Evolutionary conservation across 139 green algal genomes (phyloP), one percentile per base, ranked within the genome.

Genomic region (Chlorella sp.): DNA sequence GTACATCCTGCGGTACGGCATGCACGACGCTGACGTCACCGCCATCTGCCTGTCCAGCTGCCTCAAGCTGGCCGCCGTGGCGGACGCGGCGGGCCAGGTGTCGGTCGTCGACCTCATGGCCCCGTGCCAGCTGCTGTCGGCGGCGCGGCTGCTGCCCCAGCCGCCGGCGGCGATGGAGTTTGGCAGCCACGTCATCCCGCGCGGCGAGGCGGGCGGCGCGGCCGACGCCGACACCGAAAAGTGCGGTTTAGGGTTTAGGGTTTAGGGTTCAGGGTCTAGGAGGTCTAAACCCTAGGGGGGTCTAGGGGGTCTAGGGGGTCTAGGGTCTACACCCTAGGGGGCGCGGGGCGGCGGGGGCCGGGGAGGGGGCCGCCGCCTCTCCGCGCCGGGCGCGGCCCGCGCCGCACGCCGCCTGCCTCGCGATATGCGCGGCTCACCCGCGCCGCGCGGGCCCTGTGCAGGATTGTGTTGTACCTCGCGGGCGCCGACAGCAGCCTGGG

Each of bases 1-100:
- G 76, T 83, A 83, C 69, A 46, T 90, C 14, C 77, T 89, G 66
- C 77, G 65, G 48, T 77, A 80, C 53, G 65, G 65, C 23, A 45
- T 31, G 23, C 83, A 87, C 56, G 8, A 41, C 21, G 55, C 59
- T 5, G 63, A 72, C 71, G 62, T 89, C n/a, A 67, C 61, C 33
- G n/a, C 59, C 2, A 31, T 85, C 35, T 67, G 60, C 12, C 46
- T 90, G 45, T 72, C 79, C 33, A 60, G 50, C 25, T 41, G 64
- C 5, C 64, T 74, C 21, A 61, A 67, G 59, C 72, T 87, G 50
- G 19, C 83, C 6, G 85, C 79, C 21, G 60, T 83, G n/a, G 85
- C 64, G 6, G 85, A 89, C 62, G 65, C 35, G 15, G 17, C 36
- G 2, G 85, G 85, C 27, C 27, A 25, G 11, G 14, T 88, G 8